These are phyloP conservation scores for Hypsizygus marmoreus DNA, from an alignment of 768 basidiomycete genomes.

Conservation along the genomic window DNA sequence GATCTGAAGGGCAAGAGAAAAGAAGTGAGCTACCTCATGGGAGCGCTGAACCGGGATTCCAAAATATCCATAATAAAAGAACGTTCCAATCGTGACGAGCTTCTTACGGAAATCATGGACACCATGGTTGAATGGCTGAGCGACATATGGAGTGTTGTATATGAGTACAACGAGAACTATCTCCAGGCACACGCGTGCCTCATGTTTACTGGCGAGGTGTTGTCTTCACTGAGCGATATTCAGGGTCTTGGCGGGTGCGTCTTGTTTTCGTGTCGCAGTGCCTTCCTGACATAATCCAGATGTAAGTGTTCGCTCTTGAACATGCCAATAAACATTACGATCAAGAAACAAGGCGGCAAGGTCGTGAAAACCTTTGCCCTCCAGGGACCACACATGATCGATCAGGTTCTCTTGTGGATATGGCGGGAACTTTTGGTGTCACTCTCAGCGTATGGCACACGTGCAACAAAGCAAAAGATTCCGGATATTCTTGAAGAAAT, in stretches of 20 bases:
- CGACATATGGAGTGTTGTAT: slow-evolving; percentile 64
- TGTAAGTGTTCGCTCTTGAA: slow-evolving; percentile 56
- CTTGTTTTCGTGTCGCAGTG: background rate
- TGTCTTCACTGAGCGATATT: slow-evolving; percentile 42
- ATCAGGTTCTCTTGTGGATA: slow-evolving; percentile 56
- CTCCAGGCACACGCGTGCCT: slow-evolving; percentile 56
- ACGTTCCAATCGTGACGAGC: slow-evolving; percentile 53
- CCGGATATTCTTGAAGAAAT: slow-evolving; percentile 64
- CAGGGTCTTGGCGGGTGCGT: slow-evolving; percentile 40
- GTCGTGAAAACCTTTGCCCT: slow-evolving; percentile 51
- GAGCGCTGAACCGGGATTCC: slow-evolving; percentile 53
- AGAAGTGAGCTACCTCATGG: slow-evolving; percentile 54
- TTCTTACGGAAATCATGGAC: slow-evolving; percentile 56
- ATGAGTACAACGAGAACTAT: slow-evolving; percentile 58
- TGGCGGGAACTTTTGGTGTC: slow-evolving; percentile 71
- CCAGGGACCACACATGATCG: slow-evolving; percentile 47
- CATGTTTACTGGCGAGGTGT: slow-evolving; percentile 47
- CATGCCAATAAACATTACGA: slow-evolving; percentile 45
- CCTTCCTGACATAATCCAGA: too few species aligned
- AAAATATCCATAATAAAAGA: slow-evolving; percentile 57
- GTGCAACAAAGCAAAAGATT: slow-evolving; percentile 30
- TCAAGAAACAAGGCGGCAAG: slow-evolving; percentile 44
- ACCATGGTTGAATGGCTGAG: slow-evolving; percentile 60
- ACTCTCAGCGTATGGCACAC: slow-evolving; percentile 43
- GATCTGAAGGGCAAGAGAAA: slow-evolving; percentile 55